Base-by-base conservation (phyloP, 1,139 yeast genomes). In the Diutina scorzettiae region DNA sequence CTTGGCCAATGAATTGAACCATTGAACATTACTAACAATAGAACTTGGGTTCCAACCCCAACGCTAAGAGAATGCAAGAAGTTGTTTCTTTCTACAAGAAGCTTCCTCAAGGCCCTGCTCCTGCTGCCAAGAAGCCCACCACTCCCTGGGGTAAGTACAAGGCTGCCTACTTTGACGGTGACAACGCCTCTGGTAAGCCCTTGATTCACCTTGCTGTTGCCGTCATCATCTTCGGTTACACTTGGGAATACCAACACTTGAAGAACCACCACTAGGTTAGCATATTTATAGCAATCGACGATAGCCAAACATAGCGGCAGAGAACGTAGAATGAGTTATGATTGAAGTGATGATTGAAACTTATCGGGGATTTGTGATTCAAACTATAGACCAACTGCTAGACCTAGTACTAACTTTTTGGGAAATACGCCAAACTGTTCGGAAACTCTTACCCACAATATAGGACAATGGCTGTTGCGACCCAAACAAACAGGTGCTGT, bases 11-110 rank as follows among this genome's bases (percentile, higher is more conserved):
- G n/a, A n/a, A n/a, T n/a, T n/a, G n/a, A n/a, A n/a, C n/a, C n/a
- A n/a, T n/a, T n/a, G n/a, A n/a, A n/a, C 12, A 16, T 43, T 65
- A 69, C 73, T 69, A 67, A 69, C 74, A 44, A n/a, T 63, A 81
- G 84, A 87, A 86, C 82, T 72, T 91, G 56, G 95, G 95, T 46
- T 76, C 95, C 52, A 85, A 87, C 69, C 96, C 96, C 57, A 83
- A 89, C 58, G 96, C 97, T 55, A 86, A 86, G 76, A 86, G 95
- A 72, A 86, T 91, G 83, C 81, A 85, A 54, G 85, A 85, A 63
- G 95, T 91, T 56, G 96, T 91, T 55, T 74, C 85, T 51, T 87
- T 91, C 76, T 91, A 91, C 82, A 84, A 89, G 73, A 81, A 87
- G 56, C 78, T 91, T 58, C 98, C 98, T 60, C 89, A 87, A 64